Base-by-base conservation (phyloP, 1,139 yeast species). In the Hemisphaericaspora lyxosophila region DNA sequence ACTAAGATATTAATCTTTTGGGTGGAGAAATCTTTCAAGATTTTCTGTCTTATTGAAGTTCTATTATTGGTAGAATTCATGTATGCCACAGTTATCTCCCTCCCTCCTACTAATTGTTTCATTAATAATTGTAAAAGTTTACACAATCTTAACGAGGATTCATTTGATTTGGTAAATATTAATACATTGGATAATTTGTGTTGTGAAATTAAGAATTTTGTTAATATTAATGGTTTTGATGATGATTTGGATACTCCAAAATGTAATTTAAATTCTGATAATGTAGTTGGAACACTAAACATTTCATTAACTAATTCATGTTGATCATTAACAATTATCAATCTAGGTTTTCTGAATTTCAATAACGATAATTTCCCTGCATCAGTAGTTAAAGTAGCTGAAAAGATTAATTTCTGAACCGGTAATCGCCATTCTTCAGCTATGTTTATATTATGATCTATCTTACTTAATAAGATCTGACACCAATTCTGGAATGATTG, bases 401-500 rank as follows among this genome's bases (percentile, higher is more conserved):
- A 85, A 55, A 92, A 89, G 3, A 92, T 73, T 59, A 92, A 72
- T 51, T 90, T 89, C 29, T 67, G 70, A 14, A 62, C 65, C 12
- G 51, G 48, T 30, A 57, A 43, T 12, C 43, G 49, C 70, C 73
- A 70, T 17, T 41, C 37, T 12, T 53, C 48, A 8, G 50, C 44
- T 48, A 70, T 48, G 38, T 61, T 60, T 12, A 52, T 39, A 47
- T 55, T 51, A n/a, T 46, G 39, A 26, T 76, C 77, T 23, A 83
- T 57, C 23, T 73, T 70, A 3, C 64, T 48, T 40, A 84, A 73
- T n/a, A 92, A 64, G 1, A 80, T 71, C 36, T 75, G 75, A 47
- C 90, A 80, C 99, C 99, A 92, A 57, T 88, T 88, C 60, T 92
- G 97, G 61, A 88, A 92, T 22, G 87, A 80, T 58, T 92, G 97